Base-by-base conservation (phyloP, 371 early-diverging fungal species). In the Blakeslea trispora region DNA sequence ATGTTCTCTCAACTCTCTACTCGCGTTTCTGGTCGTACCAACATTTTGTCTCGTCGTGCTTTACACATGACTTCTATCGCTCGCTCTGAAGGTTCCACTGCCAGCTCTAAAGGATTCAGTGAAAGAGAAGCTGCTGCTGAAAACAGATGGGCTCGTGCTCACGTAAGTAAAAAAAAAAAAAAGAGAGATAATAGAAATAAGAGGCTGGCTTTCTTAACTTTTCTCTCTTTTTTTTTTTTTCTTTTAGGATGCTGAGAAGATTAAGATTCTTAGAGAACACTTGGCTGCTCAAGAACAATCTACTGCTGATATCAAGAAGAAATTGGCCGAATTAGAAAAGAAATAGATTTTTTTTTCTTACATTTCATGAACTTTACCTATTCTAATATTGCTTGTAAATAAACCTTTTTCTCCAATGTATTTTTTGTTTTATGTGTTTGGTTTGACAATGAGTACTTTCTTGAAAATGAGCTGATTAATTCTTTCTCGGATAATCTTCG, bases 61-160 rank as follows among this genome's bases (percentile, higher is more conserved):
- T 50, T 57, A 35, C 57, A 57, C 18, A 57, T 57, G 57, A 50
- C 57, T 8, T 31, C 46, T 23, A 52, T 48, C 37, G 43, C 41
- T 42, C 53, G 59, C 21, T 14, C 46, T 41, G 74, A 68, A 52
- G 76, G 76, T 40, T 65, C 76, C 5, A 69, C 72, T 37, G 68
- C 73, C 11, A 17, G 47, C 8, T 40, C 64, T n/a, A 71, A 64
- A 6, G 57, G 59, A 8, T 76, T 76, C 50, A 58, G 69, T 31
- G 68, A 68, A 31, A 76, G 73, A 55, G 77, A 76, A 68, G 68
- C 54, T 43, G 77, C 77, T 15, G 57, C 64, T 15, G 77, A 76
- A 52, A 76, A 73, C 50, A 69, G 65, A 48, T 76, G 77, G 77
- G 74, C 74, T 34, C 71, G 73, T 31, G 18, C 51, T 45, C 71